Evolutionary conservation across 2,329 filamentous ascomycete species (phyloP), one percentile per base, ranked within the genome.

Genomic region (Monilinia fructigena): DNA sequence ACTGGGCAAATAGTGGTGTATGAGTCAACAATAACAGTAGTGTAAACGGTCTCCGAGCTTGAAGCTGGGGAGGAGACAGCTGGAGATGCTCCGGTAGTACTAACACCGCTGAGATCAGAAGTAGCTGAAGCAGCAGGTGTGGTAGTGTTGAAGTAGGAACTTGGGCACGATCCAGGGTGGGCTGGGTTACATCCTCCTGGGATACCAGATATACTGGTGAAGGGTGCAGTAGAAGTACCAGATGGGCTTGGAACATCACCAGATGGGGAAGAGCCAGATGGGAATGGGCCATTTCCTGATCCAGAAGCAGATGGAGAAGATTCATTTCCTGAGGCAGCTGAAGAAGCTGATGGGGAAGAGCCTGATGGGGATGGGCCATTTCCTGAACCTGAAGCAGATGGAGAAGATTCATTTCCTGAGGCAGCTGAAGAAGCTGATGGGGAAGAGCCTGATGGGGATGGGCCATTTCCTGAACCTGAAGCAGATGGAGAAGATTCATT

Each of bases 1-100:
- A 59, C 56, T 16, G 56, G 56, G 56, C 56, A 59, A 23, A 59
- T 20, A 5, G 56, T 59, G 16, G 56, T 59, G 56, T 48, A 59
- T 35, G 42, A 48, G n/a, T 59, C 56, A n/a, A 59, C 56, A 42
- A 47, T 48, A 23, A 59, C 40, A 31, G 56, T 59, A 20, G 56
- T 59, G 38, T 53, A 63, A 11, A n/a, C 38, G 10, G 26, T 48
- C 10, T 48, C 42, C 3, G 56, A 59, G 40, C 12, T 42, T 23
- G 45, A 11, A 48, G 20, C 45, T 20, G 45, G 18, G 6, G 55
- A 48, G 20, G 28, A 35, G 16, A 12, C 18, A n/a, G 28, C 16
- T 35, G 52, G 8, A 11, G 38, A 56, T 8, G 23, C 52, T 58
- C 40, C 55, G 28, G 55, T 58, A n/a, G 31, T 38, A 28, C 40